phyloP scores from a whole-genome alignment of 2,329 filamentous ascomycete species.

The Phoma sp. region DNA sequence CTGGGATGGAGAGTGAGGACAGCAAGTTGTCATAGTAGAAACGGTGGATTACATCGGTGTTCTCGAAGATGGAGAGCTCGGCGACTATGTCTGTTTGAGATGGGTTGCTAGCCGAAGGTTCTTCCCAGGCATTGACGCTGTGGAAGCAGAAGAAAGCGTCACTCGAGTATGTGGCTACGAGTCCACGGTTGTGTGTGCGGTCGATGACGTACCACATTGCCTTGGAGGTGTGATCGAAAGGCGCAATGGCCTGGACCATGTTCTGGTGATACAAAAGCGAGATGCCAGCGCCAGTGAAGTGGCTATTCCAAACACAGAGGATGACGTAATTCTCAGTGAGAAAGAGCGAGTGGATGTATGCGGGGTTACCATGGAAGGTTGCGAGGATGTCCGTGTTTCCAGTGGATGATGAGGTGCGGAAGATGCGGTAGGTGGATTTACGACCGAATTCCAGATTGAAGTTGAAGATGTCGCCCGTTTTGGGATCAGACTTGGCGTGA shows the following conservation, averaged over 20 bases:
- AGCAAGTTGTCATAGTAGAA: slow-evolving; percentile 66
- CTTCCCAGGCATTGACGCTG: slow-evolving; percentile 77
- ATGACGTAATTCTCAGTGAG: slow-evolving; percentile 74
- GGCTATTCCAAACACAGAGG: slow-evolving; percentile 73
- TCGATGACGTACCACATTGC: slow-evolving; percentile 79
- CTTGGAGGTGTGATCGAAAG: slow-evolving; percentile 63
- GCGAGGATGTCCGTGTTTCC: slow-evolving; percentile 75
- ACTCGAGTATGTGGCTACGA: slow-evolving; percentile 73
- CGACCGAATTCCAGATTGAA: slow-evolving; percentile 74
- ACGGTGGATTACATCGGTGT: slow-evolving; percentile 67
- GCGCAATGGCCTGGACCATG: slow-evolving; percentile 70
- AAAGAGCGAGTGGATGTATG: slow-evolving; percentile 86
- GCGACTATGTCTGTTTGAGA: slow-evolving; percentile 64
- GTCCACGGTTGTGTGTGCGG: slow-evolving; percentile 64
- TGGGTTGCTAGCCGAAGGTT: slow-evolving; percentile 49
- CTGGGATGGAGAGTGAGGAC: slow-evolving; percentile 20
- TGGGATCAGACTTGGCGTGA: slow-evolving; percentile 74
- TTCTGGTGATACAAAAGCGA: slow-evolving; percentile 70
- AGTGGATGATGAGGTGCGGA: slow-evolving; percentile 66
- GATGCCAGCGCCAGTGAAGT: slow-evolving; percentile 64
- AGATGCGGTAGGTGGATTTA: slow-evolving; percentile 70
- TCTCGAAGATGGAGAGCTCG: slow-evolving; percentile 70
- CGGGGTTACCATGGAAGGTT: slow-evolving; percentile 63
- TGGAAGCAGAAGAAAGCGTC: slow-evolving; percentile 81
- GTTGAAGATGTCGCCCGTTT: slow-evolving; percentile 79